Evolutionary conservation across 2,329 filamentous ascomycete genomes (phyloP).

Genomic region (Salinomyces thailandicus): DNA sequence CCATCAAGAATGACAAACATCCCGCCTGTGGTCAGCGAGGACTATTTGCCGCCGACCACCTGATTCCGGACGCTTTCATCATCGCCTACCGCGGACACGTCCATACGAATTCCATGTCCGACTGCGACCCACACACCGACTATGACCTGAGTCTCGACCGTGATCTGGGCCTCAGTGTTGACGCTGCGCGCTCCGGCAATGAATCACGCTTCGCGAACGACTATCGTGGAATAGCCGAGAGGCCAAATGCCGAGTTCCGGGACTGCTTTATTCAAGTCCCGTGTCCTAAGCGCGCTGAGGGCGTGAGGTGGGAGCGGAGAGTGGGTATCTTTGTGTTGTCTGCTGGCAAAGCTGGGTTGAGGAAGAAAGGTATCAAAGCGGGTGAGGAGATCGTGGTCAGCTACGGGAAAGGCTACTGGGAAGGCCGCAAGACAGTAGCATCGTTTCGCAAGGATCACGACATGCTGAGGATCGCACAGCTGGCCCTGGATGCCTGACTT

Average conservation of each 20-base stretch:
- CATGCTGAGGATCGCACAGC: slow-evolving; percentile 18
- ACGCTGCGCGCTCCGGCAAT: slow-evolving; percentile 40
- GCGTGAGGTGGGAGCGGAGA: slow-evolving; percentile 33
- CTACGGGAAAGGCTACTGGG: slow-evolving; percentile 38
- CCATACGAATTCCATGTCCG: slow-evolving; percentile 34
- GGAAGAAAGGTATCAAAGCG: slow-evolving; percentile 35
- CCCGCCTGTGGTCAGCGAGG: slow-evolving; percentile 40
- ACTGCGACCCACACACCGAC: slow-evolving; percentile 36
- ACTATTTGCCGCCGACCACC: slow-evolving; percentile 36
- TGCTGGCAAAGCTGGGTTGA: slow-evolving; percentile 39
- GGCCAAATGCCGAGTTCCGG: slow-evolving; percentile 30
- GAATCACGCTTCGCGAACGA: slow-evolving; percentile 45
- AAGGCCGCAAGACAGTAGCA: slow-evolving; percentile 18
- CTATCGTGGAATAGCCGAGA: slow-evolving; percentile 38
- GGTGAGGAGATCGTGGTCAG: slow-evolving; percentile 44
- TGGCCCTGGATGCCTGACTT: slow-evolving; percentile 16
- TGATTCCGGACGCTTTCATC: slow-evolving; percentile 37
- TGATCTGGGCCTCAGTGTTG: slow-evolving; percentile 38
- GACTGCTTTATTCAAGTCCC: slow-evolving; percentile 30
- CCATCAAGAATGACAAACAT: slow-evolving; percentile 33
- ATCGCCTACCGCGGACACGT: slow-evolving; percentile 41
- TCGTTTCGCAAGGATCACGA: slow-evolving; percentile 18
- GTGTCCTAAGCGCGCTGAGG: slow-evolving; percentile 26
- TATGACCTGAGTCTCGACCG: slow-evolving; percentile 44
- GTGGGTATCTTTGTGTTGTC: slow-evolving; percentile 43